Conservation (phyloP, 2,329 filamentous ascomycete species). For the Pleoardoris graminearum region DNA sequence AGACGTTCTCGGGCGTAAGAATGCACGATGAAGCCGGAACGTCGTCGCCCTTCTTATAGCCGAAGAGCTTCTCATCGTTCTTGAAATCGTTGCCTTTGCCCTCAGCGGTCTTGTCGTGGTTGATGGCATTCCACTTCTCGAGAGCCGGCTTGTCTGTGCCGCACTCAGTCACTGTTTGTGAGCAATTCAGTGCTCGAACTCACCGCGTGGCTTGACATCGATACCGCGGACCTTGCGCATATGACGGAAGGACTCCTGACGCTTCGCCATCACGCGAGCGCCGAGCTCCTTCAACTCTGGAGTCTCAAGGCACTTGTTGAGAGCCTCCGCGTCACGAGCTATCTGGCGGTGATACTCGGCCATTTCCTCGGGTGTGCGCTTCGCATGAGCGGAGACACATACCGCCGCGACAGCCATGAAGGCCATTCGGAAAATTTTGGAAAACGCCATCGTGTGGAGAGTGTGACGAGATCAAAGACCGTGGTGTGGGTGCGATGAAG, state of each 20-base stretch:
- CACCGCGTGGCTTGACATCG: neutral
- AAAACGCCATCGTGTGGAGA: neutral
- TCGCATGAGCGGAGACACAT: slow-evolving; percentile 6
- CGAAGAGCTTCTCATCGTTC: slow-evolving; percentile 1
- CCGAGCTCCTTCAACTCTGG: slow-evolving; percentile 11
- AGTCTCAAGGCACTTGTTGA: slow-evolving; percentile 13
- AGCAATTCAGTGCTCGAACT: neutral
- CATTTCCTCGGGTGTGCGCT: slow-evolving; percentile 12
- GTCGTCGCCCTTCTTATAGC: neutral
- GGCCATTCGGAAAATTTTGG: slow-evolving; percentile 1
- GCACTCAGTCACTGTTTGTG: neutral
- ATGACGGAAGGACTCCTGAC: slow-evolving; percentile 9
- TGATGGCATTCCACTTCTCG: neutral
- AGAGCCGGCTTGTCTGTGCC: neutral
- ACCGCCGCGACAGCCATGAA: neutral
- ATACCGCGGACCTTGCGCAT: slow-evolving; percentile 19
- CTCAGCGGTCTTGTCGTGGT: neutral
- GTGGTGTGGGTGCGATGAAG: neutral
- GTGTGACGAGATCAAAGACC: neutral
- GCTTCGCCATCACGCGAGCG: slow-evolving; percentile 12
- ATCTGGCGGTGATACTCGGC: slow-evolving; percentile 9
- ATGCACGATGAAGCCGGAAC: slow-evolving; percentile 12
- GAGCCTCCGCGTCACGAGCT: slow-evolving; percentile 9
- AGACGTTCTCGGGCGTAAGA: slow-evolving; percentile 22
- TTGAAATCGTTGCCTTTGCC: neutral